Evolutionary conservation across 768 basidiomycete species (phyloP).

Genomic region (Suillus fuscotomentosus): DNA sequence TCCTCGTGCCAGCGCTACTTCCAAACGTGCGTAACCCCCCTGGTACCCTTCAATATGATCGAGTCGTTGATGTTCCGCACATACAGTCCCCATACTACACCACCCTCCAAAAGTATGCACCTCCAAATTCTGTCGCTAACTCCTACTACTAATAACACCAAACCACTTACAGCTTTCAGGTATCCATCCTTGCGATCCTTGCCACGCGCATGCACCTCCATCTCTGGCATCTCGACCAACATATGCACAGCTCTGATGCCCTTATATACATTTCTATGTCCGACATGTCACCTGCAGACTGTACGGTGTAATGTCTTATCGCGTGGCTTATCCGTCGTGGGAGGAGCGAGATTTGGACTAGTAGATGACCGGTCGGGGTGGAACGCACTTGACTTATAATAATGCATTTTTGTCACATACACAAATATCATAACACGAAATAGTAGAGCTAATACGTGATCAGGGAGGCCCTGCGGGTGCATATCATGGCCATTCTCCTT

Average conservation of each 20-base stretch:
- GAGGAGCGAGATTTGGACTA: not conserved
- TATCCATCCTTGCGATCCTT: not conserved
- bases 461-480: too few species aligned
- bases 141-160: not conserved
- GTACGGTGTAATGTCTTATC: not conserved
- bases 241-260: not conserved
- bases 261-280: not conserved
- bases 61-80: not conserved
- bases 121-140: not conserved
- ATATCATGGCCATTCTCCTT: too few species aligned
- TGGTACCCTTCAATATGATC: not conserved
- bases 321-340: not conserved
- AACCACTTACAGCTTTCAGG: not conserved
- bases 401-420: not conserved
- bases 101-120: not conserved
- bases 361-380: not conserved
- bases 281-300: not conserved
- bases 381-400: not conserved
- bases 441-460: too few species aligned
- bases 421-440: too few species aligned
- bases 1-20: not conserved
- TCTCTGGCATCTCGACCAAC: not conserved
- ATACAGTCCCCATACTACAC: not conserved
- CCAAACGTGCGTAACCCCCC: not conserved
- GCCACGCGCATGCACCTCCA: not conserved